Conservation (phyloP, 2,329 filamentous ascomycete species). For the Aspergillus sp. region DNA sequence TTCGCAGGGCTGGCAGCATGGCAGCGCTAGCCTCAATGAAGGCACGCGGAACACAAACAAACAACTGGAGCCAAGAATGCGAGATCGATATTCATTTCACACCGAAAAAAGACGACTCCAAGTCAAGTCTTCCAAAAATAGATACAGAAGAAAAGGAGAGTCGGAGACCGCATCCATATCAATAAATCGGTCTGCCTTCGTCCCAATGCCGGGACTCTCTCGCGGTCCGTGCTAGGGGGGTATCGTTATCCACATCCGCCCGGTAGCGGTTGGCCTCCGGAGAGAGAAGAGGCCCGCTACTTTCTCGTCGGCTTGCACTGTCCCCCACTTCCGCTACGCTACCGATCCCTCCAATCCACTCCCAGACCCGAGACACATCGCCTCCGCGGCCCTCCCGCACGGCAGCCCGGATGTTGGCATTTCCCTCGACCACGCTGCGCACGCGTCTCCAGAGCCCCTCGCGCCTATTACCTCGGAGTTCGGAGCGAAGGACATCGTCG, state of each 20-base stretch:
- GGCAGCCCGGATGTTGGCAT: conserved; percentile 79
- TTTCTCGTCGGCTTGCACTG: conserved; percentile 16
- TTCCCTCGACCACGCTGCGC: conserved; percentile 75
- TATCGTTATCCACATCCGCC: conserved; percentile 9
- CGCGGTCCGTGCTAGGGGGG: conserved; percentile 14
- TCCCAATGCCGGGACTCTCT: conserved; percentile 29
- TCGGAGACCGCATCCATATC: conserved; percentile 5
- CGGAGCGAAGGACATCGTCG: conserved; percentile 77
- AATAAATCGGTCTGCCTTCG: conserved; percentile 35
- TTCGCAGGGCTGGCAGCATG: no score
- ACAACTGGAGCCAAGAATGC: no score
- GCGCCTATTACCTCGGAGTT: conserved; percentile 66
- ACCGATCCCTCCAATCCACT: conserved; percentile 55
- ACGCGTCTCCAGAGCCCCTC: conserved; percentile 80
- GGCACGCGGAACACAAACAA: no score
- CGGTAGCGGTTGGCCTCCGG: conserved; percentile 11
- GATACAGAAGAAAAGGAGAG: conserved; percentile 4
- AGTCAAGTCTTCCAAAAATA: conserved; percentile 1
- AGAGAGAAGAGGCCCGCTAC: conserved; percentile 18
- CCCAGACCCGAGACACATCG: conserved; percentile 55
- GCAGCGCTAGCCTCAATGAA: no score
- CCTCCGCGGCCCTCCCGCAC: conserved; percentile 52
- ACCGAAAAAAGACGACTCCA: no score
- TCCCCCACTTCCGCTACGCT: conserved; percentile 34
- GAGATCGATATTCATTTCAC: no score